phyloP scores from a whole-genome alignment of 257 asterid genomes.

The Salvia miltiorrhiza region DNA sequence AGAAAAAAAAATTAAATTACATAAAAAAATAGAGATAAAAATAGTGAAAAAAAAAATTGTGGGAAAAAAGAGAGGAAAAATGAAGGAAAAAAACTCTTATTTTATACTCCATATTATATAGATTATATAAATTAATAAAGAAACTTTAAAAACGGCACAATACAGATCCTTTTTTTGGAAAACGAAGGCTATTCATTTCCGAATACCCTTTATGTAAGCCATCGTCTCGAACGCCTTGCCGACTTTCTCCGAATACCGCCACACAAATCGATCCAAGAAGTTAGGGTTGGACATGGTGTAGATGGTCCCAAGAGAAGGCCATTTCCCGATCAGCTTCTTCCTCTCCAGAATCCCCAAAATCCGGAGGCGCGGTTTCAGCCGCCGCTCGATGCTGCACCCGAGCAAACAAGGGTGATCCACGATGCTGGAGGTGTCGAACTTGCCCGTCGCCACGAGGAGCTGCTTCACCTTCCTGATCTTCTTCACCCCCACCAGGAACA shows the following conservation, averaged over 20 bases:
- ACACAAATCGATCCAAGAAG: neutral
- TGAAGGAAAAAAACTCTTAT: no score
- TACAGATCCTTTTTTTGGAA: no score
- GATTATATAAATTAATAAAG: no score
- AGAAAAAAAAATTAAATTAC: no score
- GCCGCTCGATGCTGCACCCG: neutral
- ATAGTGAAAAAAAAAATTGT: no score
- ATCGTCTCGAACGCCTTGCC: no score
- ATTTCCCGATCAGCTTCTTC: neutral
- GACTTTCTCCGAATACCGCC: neutral
- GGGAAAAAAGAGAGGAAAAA: no score
- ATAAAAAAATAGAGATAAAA: no score
- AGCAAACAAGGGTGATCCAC: neutral
- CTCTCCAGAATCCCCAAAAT: neutral
- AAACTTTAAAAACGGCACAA: no score
- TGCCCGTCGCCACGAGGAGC: neutral
- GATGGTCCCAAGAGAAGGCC: neutral
- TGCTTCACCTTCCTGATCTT: neutral
- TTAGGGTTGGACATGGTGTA: neutral
- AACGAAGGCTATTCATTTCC: no score
- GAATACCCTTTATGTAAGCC: no score
- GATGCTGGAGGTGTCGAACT: neutral
- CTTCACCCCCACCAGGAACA: neutral
- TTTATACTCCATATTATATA: no score
- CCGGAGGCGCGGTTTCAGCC: neutral